A percentile compares a stretch with the other conserved stretches of the same genome.
These are phyloP conservation scores for Termitomyces sp. DNA, from an alignment of 768 basidiomycete species.

Conservation along the genomic window DNA sequence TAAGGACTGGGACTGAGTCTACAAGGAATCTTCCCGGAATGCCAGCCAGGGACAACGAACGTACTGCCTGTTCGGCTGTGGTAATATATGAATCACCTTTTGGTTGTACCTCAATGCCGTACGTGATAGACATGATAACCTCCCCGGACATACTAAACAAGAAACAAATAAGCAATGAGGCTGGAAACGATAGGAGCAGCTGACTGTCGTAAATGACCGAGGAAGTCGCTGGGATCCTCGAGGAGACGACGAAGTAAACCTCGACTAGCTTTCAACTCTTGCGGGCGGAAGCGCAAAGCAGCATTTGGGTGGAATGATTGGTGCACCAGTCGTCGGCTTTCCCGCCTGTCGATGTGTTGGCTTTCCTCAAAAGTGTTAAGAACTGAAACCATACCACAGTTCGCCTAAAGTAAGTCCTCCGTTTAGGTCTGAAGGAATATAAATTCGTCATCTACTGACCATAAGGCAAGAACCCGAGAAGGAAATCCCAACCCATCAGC, in stretches of 20 bases:
- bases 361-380: not conserved
- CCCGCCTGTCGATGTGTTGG: conserved; percentile 13
- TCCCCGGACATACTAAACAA: conserved; percentile 16
- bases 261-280: conserved; percentile 22
- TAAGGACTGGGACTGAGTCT: conserved; percentile 25
- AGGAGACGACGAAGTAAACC: conserved; percentile 23
- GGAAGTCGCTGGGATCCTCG: conserved; percentile 6
- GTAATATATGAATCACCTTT: conserved; percentile 30
- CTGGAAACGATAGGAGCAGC: not conserved
- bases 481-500: not conserved
- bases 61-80: conserved; percentile 24
- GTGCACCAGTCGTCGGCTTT: conserved; percentile 27
- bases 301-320: conserved; percentile 26
- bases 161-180: not conserved
- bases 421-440: not conserved
- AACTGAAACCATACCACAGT: not conserved
- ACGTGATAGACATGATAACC: conserved; percentile 26
- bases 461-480: not conserved
- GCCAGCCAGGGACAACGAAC: conserved; percentile 21
- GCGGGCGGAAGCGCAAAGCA: conserved; percentile 19
- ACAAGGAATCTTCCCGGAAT: conserved; percentile 27
- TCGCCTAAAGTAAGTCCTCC: not conserved
- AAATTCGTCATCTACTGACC: not conserved
- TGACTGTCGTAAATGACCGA: conserved; percentile 21
- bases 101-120: conserved; percentile 26